Conservation (phyloP, 1,284 basidiomycete species). For the Pulveroboletus sp. region DNA sequence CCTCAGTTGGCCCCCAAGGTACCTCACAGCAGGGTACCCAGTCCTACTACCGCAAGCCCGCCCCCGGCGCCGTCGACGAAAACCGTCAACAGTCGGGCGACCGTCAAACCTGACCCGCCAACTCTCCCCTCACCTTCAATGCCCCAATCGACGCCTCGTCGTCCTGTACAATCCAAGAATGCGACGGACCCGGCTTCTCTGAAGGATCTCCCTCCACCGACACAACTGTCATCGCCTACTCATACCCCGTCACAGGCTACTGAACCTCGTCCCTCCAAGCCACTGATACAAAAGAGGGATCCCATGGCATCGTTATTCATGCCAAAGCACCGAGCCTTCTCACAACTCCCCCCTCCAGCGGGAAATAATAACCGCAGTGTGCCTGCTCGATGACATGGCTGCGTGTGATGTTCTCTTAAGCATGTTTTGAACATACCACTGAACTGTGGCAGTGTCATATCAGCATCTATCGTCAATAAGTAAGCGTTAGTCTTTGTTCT, state of each 20-base stretch:
- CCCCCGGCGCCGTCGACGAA: conserved; percentile 38
- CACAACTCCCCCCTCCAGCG: conserved; percentile 50
- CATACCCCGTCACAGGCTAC: conserved; percentile 19
- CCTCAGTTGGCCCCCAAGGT: conserved; percentile 52
- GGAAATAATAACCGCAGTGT: conserved; percentile 22
- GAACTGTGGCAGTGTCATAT: conserved; percentile 1
- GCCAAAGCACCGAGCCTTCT: conserved; percentile 69
- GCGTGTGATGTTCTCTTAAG: background rate
- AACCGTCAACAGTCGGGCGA: conserved; percentile 40
- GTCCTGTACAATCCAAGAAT: conserved; percentile 17
- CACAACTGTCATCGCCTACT: conserved; percentile 16
- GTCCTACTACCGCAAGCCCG: conserved; percentile 39
- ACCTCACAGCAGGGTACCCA: conserved; percentile 47
- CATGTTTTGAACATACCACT: background rate
- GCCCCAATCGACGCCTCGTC: conserved; percentile 13
- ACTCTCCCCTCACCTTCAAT: conserved; percentile 29
- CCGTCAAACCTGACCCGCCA: conserved; percentile 45
- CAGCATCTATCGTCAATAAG: conserved; percentile 14
- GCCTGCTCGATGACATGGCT: conserved; percentile 27
- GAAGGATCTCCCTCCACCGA: conserved; percentile 20
- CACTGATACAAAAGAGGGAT: conserved; percentile 55
- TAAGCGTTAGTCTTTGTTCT: conserved; percentile 3
- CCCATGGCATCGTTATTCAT: conserved; percentile 70
- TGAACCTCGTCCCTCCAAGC: conserved; percentile 36
- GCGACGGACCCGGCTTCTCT: conserved; percentile 12